Evolutionary conservation across 495 filamentous ascomycete species (phyloP).

Genomic region (Xylaria bambusicola): DNA sequence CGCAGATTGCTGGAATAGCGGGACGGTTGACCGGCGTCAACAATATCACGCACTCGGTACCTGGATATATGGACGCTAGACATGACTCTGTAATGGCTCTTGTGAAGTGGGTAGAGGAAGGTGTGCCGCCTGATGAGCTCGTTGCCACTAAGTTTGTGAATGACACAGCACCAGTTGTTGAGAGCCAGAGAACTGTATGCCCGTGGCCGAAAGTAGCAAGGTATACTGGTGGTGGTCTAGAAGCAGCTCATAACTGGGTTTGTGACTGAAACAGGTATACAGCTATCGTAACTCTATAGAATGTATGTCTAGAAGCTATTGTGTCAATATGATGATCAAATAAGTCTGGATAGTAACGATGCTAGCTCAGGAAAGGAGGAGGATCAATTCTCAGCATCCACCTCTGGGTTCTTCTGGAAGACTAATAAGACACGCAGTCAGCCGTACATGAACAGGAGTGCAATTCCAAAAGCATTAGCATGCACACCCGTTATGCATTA

Average conservation of each 20-base stretch:
- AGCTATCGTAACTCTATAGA: too few species aligned
- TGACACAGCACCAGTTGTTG: slow-evolving; percentile 30
- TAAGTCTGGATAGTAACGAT: too few species aligned
- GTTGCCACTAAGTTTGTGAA: slow-evolving; percentile 39
- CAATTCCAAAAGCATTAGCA: too few species aligned
- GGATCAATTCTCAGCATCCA: too few species aligned
- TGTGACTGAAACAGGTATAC: slow-evolving; percentile 10
- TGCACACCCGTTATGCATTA: too few species aligned
- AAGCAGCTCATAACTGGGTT: slow-evolving; percentile 1
- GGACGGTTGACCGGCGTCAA: slow-evolving; percentile 25
- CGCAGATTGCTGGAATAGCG: slow-evolving; percentile 25
- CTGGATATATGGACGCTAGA: slow-evolving; percentile 43
- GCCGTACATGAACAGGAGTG: too few species aligned
- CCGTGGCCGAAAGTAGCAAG: slow-evolving; percentile 36
- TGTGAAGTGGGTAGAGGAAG: slow-evolving; percentile 55
- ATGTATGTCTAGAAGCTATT: not conserved
- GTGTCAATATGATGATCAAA: not conserved
- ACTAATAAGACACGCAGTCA: too few species aligned
- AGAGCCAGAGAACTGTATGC: slow-evolving; percentile 45
- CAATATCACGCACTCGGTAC: slow-evolving; percentile 24
- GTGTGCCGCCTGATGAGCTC: slow-evolving; percentile 34
- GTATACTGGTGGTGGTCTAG: slow-evolving; percentile 18
- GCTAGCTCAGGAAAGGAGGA: too few species aligned
- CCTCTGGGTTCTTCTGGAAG: too few species aligned
- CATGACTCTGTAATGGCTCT: slow-evolving; percentile 52